Base-by-base conservation (phyloP, 805 yeast species). In the Phaffomyces antillensis region DNA sequence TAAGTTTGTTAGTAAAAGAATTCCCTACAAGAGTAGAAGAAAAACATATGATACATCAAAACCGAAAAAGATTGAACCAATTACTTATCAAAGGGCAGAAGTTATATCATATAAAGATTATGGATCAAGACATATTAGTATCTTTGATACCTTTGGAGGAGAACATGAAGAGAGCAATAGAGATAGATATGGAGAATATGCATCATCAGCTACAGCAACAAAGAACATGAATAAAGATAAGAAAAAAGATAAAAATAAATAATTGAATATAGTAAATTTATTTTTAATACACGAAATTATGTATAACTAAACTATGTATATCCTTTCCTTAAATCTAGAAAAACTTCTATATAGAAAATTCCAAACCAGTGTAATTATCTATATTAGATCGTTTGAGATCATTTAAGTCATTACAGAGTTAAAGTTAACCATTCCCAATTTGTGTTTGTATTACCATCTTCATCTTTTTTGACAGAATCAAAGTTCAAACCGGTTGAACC, bases 101-200 rank as follows among this genome's bases (percentile, higher is more conserved):
- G 41, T 23, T 17, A 5, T 34, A 9, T 34, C 37, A n/a, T 42
- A 45, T 18, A 26, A 45, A 30, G 40, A 48, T 17, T 39, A 36
- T 16, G 36, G 40, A 7, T 40, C 48, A 11, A 55, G 55, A 15
- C 64, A 61, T 44, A 44, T 56, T 15, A 55, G 54, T 13, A 42
- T 61, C 1, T 38, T 63, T 18, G 52, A 52, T 26, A 50, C 55
- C 13, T 57, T 53, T 30, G 47, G 43, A 17, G 40, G 40, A 12
- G 25, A 33, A 10, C 32, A 26, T 35, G 45, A 38, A 37, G 53
- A 49, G 23, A 51, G 52, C 25, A 60, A 67, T 12, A 59, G 64
- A n/a, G 56, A 62, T 47, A 52, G 68, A 35, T 65, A 61, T 48
- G 65, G 66, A 7, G 52, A 51, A 33, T 61, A 58, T 31, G 66